Evolutionary conservation across 495 filamentous ascomycete genomes (phyloP), one percentile per base, ranked within the genome.

Genomic region (Sporormia fimetaria): DNA sequence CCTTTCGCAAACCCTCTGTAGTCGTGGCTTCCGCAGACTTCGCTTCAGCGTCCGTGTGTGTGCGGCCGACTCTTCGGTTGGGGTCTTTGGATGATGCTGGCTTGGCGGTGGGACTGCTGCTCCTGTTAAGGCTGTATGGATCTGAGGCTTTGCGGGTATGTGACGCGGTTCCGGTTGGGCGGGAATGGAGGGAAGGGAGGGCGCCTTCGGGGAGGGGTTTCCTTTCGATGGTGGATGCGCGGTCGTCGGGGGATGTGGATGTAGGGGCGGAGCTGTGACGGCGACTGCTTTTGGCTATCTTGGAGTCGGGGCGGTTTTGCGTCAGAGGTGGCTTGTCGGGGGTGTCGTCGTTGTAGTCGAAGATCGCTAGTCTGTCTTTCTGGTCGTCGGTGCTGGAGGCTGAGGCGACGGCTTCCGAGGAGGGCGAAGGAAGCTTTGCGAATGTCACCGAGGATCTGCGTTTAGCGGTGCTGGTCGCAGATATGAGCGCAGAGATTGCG

Each of bases 281-380:
- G 15, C 51, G 35, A 2, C 30, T 27, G 9, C 21, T 22, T 18
- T 29, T 46, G 8, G 44, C 32, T 2, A 23, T 9, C 20, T 45
- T 52, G 9, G 29, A 37, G 29, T 28, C 38, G 30, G 33, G 40
- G 35, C 26, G 22, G 21, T 17, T 24, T 14, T 6, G 38, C 24
- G 7, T 25, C 18, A 4, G 27, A 17, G 7, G 40, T 28, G 8
- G 30, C 41, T 16, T 21, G 16, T 18, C 0, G 4, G 57, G 56
- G 8, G 57, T 58, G 4, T 58, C 60, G 6, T 57, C 58, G 16
- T 48, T 58, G 44, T 61, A 61, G 21, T 63, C 60, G 51, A 57
- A 61, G 20, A 63, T 44, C 6, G 56, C 55, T 2, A 63, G 38
- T 9, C 46, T 54, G 12, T 47, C 47, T 30, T 46, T 16, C 34